Evolutionary conservation across 2,329 filamentous ascomycete genomes (phyloP).

Genomic region (Nemania sp.): DNA sequence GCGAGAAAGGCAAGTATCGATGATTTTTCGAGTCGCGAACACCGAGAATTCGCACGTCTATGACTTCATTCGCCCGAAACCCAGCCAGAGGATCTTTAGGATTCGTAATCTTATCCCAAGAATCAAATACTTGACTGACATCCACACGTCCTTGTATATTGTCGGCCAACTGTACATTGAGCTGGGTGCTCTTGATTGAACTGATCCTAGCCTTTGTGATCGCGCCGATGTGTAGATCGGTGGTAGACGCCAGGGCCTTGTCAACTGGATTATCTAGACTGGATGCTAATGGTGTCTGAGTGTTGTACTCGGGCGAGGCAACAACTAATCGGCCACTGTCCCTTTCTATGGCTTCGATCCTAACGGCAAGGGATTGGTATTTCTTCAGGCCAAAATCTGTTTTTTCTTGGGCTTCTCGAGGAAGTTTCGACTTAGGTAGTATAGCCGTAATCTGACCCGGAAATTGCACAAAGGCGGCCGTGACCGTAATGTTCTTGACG

Average conservation of each 20-base stretch:
- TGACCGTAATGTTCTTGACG: constrained; percentile 79
- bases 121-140: constrained; percentile 85
- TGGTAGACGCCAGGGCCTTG: constrained; percentile 61
- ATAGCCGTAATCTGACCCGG: constrained; percentile 75
- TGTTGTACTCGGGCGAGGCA: constrained; percentile 47
- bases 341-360: constrained; percentile 71
- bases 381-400: constrained; percentile 79
- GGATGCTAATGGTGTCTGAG: constrained; percentile 38
- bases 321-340: constrained; percentile 69
- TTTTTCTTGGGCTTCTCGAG: constrained; percentile 67
- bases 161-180: constrained; percentile 87
- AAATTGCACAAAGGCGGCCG: constrained; percentile 88
- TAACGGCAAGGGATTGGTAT: constrained; percentile 74
- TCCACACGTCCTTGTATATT: constrained; percentile 92
- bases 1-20: constrained; percentile 87
- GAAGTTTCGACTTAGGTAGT: constrained; percentile 76
- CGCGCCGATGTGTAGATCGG: constrained; percentile 74
- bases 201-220: constrained; percentile 75
- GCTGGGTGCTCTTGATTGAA: constrained; percentile 87
- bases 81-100: constrained; percentile 76
- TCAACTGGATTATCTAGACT: constrained; percentile 61
- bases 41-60: constrained; percentile 79
- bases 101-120: constrained; percentile 83
- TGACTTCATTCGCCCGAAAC: constrained; percentile 71
- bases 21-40: constrained; percentile 89